Evolutionary conservation across 2,329 filamentous ascomycete species (phyloP).

Genomic region (Ceratocystis cubensis): DNA sequence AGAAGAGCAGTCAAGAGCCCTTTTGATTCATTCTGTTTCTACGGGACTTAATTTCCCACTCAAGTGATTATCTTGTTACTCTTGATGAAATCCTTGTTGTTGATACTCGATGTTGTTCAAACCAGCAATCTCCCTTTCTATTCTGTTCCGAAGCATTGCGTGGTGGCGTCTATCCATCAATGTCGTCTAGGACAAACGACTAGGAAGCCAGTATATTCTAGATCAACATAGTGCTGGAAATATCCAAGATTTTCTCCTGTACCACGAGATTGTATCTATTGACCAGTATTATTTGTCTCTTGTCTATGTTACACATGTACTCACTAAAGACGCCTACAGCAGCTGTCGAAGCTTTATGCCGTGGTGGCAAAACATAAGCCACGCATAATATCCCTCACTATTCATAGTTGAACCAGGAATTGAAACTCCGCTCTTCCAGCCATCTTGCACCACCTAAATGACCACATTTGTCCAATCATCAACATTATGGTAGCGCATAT

Average conservation of each 20-base stretch:
- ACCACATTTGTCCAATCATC: background rate
- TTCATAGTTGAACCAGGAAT: background rate
- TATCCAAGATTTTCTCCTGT: no score
- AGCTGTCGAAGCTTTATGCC: background rate
- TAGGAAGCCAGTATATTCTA: no score
- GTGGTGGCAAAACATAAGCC: conserved; percentile 1
- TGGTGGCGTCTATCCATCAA: no score
- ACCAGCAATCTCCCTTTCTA: background rate
- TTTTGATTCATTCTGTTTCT: no score
- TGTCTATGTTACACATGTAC: background rate
- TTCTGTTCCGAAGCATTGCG: background rate
- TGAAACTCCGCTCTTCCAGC: background rate
- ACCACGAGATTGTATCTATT: no score
- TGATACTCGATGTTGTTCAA: background rate
- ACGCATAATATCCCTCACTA: background rate
- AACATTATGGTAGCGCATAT: background rate
- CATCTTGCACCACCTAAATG: background rate
- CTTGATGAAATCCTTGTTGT: no score
- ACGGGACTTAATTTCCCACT: no score
- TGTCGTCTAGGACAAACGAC: no score
- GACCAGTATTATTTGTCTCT: background rate
- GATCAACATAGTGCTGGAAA: no score
- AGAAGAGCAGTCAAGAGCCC: no score
- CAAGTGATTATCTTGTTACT: no score
- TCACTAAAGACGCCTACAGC: background rate